phyloP scores from a whole-genome alignment of 164 flowering plant genomes.

The Kalanchoe fedtschenkoi region DNA sequence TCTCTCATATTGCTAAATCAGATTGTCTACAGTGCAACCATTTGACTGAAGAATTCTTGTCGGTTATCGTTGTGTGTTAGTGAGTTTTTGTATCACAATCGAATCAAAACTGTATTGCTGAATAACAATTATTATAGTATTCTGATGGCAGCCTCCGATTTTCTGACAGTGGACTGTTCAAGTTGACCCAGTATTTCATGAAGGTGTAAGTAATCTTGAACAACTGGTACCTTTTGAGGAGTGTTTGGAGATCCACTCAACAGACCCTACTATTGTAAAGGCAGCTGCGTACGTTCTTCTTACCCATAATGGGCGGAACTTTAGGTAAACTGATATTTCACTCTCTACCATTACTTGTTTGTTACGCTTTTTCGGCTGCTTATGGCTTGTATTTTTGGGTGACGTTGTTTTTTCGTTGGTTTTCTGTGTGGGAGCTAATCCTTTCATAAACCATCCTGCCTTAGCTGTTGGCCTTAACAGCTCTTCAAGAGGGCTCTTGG shows the following conservation, averaged over 20 bases:
- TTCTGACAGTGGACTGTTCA: conserved; percentile 78
- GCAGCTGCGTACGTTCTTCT: conserved; percentile 87
- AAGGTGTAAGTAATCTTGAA: conserved; percentile 78
- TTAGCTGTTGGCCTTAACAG: background rate
- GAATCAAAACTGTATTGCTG: background rate
- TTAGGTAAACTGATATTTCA: conserved; percentile 54
- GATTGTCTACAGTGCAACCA: background rate
- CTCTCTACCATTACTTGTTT: background rate
- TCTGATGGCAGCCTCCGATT: background rate
- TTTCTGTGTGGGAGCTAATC: background rate
- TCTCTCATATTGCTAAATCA: background rate
- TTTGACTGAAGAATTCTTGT: background rate
- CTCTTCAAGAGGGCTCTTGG: too few species aligned
- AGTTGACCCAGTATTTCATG: conserved; percentile 84
- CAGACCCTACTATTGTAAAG: conserved; percentile 49
- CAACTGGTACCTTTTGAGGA: conserved; percentile 95
- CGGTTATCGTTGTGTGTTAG: background rate
- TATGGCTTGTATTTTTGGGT: background rate
- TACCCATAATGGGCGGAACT: conserved; percentile 88
- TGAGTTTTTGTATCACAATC: background rate
- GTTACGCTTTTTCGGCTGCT: background rate
- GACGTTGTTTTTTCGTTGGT: background rate
- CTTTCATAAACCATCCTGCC: background rate
- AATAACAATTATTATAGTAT: background rate
- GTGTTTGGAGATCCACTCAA: conserved; percentile 57